Base-by-base conservation (phyloP, 192 early-diverging fungal genomes). In the Coemansia aciculifera region DNA sequence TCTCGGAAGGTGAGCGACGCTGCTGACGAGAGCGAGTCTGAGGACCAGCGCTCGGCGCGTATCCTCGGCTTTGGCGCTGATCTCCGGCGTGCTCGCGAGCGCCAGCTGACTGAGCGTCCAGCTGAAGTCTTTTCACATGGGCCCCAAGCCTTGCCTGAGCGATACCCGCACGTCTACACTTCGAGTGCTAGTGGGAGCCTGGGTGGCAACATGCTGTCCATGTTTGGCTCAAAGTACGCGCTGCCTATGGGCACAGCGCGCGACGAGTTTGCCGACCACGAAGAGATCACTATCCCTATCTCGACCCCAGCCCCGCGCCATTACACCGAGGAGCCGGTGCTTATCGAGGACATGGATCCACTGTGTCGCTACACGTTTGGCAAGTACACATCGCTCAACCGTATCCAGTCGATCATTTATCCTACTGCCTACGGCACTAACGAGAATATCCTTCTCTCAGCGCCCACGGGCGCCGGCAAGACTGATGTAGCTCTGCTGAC, bases 401-500 rank as follows among this genome's bases (percentile, higher is more conserved):
- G 96, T 49, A 89, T 99, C 49, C 98, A 99, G 83, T 94, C 93
- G 21, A 92, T 96, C 63, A 93, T 99, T 5, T 96, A 92, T 67
- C 96, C 95, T 24, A 88, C 93, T 5, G 95, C 95, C 0, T 99
- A 92, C 74, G 87, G 91, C 31, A 90, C 93, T n/a, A 97, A 95
- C 77, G 96, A 97, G 78, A 99, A 99, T 65, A 95, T 99, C 79
- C 87, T 99, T 39, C 92, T 99, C 34, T 98, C 94, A 71, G 98
- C 98, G 0, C 98, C 98, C 1, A 99, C 98, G 0, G 98, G 98
- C 67, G 94, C 95, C 4, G 96, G 96, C 70, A 99, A 99, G 86
- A 98, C 98, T 2, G 95, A 99, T 72, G 90, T 97, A 17, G 96
- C 98, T 13, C 89, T 99, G 88, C 86, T 99, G 40, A 92, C 95